These are phyloP conservation scores for Flammula alnicola DNA, from an alignment of 1,284 basidiomycete species.

Conservation along the genomic window DNA sequence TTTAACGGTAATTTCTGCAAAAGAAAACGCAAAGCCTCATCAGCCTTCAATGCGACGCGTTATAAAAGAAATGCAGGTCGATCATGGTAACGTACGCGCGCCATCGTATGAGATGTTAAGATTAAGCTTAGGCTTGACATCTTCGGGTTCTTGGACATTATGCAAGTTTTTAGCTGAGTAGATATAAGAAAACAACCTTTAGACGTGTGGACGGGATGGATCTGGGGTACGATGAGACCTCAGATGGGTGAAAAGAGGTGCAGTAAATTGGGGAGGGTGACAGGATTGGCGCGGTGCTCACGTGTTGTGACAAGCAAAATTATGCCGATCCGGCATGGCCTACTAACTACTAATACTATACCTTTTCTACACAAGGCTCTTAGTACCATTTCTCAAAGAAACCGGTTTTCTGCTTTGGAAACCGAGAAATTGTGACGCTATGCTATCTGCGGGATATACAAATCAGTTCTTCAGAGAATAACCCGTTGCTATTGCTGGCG, in stretches of 20 bases:
- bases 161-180: too few relatives aligned
- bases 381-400: too few relatives aligned
- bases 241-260: too few relatives aligned
- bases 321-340: not conserved
- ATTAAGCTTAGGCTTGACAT: conserved; percentile 72
- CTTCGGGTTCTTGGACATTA: conserved; percentile 62
- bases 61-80: not conserved
- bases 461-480: conserved; percentile 52
- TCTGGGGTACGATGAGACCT: too few relatives aligned
- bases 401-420: too few relatives aligned
- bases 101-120: conserved; percentile 57
- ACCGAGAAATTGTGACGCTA: too few relatives aligned
- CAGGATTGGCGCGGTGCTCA: not conserved
- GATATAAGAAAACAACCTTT: not conserved
- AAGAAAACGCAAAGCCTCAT: not conserved
- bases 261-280: not conserved
- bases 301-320: not conserved
- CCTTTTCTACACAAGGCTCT: too few relatives aligned
- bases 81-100: conserved; percentile 41
- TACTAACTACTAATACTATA: too few relatives aligned
- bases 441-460: not conserved
- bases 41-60: not conserved
- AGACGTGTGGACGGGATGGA: not conserved
- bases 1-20: conserved; percentile 63
- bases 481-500: conserved; percentile 44